Evolutionary conservation across 2,329 filamentous ascomycete genomes (phyloP), one percentile per base, ranked within the genome.

Genomic region (Herpotrichia juniperi): DNA sequence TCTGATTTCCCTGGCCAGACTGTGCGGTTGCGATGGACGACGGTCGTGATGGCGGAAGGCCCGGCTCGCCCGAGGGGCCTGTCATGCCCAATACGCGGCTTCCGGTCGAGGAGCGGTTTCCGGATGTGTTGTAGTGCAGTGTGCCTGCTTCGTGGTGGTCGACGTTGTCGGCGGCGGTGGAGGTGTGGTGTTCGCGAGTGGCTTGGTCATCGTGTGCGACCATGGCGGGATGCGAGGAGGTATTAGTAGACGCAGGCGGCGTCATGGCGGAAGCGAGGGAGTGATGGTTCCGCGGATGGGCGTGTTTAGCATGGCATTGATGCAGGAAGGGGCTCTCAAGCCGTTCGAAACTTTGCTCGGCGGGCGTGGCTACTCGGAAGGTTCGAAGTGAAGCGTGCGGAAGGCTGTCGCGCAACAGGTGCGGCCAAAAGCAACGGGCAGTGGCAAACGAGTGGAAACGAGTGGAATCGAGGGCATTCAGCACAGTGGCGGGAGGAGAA

Each of bases 181-280:
- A 19, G 16, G 17, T 19, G 34, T 19, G 34, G n/a, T 37, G 7
- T 61, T 84, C 81, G n/a, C 87, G 90, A 82, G 90, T 87, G 85
- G 85, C 51, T 87, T 89, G 24, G 88, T 90, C 47, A 90, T 87
- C 51, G 21, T 59, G 57, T 85, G 61, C 21, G 30, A 61, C 51
- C 42, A 53, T 58, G 42, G 60, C 28, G 45, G 63, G 51, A 51
- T 55, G 58, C 45, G 62, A 50, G 48, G 31, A 56, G 35, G 52
- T 54, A 52, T 53, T 53, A 40, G 51, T 50, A 48, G 42, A 24
- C 26, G 51, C 46, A 34, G 49, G 51, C 40, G 47, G 64, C 55
- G 69, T 73, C 68, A 72, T 72, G 53, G 59, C 61, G 61, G 59
- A 57, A 57, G 59, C 57, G 67, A 63, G 57, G 64, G 58, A 52